Percentiles rank a stretch among this genome's conserved stretches.
phyloP scores from a whole-genome alignment of 1,284 basidiomycete genomes.

The Moniliophthora roreri region DNA sequence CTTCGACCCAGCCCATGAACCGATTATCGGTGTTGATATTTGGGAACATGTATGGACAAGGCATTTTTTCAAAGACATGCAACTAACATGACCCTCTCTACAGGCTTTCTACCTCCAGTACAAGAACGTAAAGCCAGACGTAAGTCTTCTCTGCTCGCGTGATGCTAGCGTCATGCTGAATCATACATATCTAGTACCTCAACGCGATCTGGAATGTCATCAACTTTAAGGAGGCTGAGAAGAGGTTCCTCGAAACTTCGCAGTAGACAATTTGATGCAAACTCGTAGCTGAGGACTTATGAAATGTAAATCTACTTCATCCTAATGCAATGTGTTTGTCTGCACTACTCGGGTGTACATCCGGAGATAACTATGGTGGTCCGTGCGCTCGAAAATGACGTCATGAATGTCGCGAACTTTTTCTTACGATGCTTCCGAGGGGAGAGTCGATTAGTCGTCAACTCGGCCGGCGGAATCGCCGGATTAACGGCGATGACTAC shows the following conservation, averaged over 20 bases:
- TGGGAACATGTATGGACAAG: conserved; percentile 81
- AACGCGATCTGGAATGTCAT: conserved; percentile 91
- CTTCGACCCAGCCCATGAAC: conserved; percentile 64
- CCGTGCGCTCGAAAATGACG: no score
- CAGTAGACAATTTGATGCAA: conserved; percentile 9
- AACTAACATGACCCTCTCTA: conserved; percentile 3
- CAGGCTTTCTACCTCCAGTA: conserved; percentile 88
- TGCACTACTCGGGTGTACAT: no score
- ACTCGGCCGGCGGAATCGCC: no score
- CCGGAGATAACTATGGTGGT: no score
- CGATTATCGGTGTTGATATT: conserved; percentile 95
- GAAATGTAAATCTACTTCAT: no score
- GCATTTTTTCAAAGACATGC: conserved; percentile 7
- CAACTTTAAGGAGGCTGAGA: conserved; percentile 90
- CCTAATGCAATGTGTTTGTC: no score
- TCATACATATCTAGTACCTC: conserved; percentile 69
- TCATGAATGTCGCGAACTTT: no score
- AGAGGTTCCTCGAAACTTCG: conserved; percentile 58
- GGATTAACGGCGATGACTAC: no score
- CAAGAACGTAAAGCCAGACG: conserved; percentile 89
- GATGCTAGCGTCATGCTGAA: not conserved
- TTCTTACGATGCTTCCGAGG: no score
- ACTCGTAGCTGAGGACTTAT: no score
- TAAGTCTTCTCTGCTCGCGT: conserved; percentile 40
- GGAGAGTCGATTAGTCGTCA: no score